A percentile compares a stretch with the other conserved stretches of the same genome.
phyloP scores from a whole-genome alignment of 106 monocot genomes.

The Platanthera zijinensis region DNA sequence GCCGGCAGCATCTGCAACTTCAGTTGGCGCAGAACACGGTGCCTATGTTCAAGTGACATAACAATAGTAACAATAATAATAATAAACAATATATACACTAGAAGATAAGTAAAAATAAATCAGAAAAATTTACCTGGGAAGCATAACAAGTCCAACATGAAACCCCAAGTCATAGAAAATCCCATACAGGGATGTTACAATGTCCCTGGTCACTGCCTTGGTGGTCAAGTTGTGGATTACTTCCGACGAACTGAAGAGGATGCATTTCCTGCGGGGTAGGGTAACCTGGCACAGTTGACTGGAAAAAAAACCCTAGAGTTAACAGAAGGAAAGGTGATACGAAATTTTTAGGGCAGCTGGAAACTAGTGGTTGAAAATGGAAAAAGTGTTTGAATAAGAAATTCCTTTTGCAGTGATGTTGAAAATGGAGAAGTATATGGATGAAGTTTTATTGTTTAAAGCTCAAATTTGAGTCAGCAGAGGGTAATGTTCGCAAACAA shows the following conservation, averaged over 20 bases:
- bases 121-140: too few species aligned
- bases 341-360: neutral
- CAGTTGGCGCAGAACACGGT: neutral
- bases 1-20: neutral
- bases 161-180: slow-evolving; percentile 38
- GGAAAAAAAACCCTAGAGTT: neutral
- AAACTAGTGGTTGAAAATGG: neutral
- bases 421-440: too few species aligned
- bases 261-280: slow-evolving; percentile 41
- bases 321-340: neutral
- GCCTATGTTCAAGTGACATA: neutral
- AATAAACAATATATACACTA: neutral
- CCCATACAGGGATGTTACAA: slow-evolving; percentile 64
- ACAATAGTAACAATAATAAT: neutral
- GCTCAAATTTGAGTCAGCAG: too few species aligned
- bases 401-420: too few species aligned
- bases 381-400: too few species aligned
- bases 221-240: slow-evolving; percentile 46
- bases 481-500: too few species aligned
- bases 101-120: neutral
- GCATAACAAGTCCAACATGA: neutral
- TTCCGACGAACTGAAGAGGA: slow-evolving; percentile 43
- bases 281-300: slow-evolving; percentile 34
- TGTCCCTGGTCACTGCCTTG: slow-evolving; percentile 47
- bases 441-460: too few species aligned